A percentile compares a stretch with the other conserved stretches of the same genome.
Evolutionary conservation across 169 alveolate genomes (phyloP).

Genomic region (Plasmodium sp.): DNA sequence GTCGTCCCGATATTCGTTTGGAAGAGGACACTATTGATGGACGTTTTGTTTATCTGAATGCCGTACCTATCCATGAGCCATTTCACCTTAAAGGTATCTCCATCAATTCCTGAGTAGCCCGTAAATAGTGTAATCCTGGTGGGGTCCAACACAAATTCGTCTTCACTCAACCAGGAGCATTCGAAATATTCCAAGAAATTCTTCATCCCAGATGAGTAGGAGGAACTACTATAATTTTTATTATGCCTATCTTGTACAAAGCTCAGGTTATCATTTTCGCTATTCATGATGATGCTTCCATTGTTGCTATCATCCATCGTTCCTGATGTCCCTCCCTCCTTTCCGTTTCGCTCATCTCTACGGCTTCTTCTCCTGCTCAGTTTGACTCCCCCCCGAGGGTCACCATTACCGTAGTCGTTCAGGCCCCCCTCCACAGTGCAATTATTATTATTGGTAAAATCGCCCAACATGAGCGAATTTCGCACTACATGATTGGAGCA

Average conservation of each 20-base stretch:
- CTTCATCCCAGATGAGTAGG: not conserved
- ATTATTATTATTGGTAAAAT: not conserved
- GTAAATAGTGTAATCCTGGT: constrained; percentile 78
- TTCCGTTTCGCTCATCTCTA: constrained; percentile 2
- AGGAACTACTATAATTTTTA: not conserved
- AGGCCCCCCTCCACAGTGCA: not conserved
- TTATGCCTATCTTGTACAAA: not conserved
- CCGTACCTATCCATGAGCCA: constrained; percentile 83
- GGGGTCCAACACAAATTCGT: constrained; percentile 80
- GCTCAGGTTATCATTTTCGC: constrained; percentile 1
- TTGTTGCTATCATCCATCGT: not conserved
- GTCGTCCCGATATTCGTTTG: constrained; percentile 81
- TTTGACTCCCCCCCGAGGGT: not conserved
- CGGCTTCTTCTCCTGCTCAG: not conserved
- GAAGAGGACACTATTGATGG: constrained; percentile 77
- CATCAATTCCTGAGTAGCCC: constrained; percentile 78
- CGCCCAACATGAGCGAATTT: not conserved
- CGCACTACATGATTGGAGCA: not conserved
- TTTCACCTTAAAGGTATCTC: constrained; percentile 80
- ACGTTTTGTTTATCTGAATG: constrained; percentile 77
- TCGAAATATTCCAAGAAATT: constrained; percentile 74
- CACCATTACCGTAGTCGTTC: not conserved
- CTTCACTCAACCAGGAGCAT: constrained; percentile 78
- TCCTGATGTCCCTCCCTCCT: not conserved
- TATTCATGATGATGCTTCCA: not conserved